phyloP scores from a whole-genome alignment of 2,329 filamentous ascomycete genomes.

The Alternaria sp. region DNA sequence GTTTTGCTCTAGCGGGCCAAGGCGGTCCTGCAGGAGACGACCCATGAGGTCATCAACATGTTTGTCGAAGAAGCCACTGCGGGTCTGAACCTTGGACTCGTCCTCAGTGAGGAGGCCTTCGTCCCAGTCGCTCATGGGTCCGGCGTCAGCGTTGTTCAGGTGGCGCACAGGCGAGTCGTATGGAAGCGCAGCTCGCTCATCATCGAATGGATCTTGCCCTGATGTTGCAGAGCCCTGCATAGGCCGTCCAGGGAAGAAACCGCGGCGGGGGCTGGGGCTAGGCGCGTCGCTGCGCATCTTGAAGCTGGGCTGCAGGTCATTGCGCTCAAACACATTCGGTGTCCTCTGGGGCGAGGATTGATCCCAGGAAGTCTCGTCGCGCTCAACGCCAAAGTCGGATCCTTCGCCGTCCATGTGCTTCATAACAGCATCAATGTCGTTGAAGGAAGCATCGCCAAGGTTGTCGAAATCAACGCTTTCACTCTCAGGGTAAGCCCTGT shows the following conservation, averaged over 20 bases:
- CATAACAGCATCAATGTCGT: slow-evolving; percentile 95
- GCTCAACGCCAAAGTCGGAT: slow-evolving; percentile 77
- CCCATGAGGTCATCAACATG: slow-evolving; percentile 89
- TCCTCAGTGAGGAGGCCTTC: slow-evolving; percentile 77
- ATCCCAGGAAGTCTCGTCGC: slow-evolving; percentile 58
- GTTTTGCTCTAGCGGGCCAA: slow-evolving; percentile 83
- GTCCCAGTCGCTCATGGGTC: slow-evolving; percentile 90
- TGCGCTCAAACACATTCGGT: slow-evolving; percentile 43
- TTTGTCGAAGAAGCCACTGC: slow-evolving; percentile 88
- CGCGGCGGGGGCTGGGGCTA: slow-evolving; percentile 73
- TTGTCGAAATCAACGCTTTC: slow-evolving; percentile 49
- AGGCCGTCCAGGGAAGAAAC: slow-evolving; percentile 36
- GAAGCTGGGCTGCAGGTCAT: slow-evolving; percentile 45
- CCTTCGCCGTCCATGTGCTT: slow-evolving; percentile 78
- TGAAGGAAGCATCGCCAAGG: slow-evolving; percentile 63
- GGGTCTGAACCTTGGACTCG: slow-evolving; percentile 80
- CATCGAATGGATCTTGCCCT: slow-evolving; percentile 65
- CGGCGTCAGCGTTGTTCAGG: slow-evolving; percentile 68
- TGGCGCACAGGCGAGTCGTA: slow-evolving; percentile 68
- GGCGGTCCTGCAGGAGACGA: slow-evolving; percentile 74
- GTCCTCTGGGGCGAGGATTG: slow-evolving; percentile 45
- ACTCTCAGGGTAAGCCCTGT: slow-evolving; percentile 46
- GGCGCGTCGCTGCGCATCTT: slow-evolving; percentile 72
- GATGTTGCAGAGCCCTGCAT: slow-evolving; percentile 47
- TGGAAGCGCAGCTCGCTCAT: slow-evolving; percentile 65